A percentile compares a stretch with the other conserved stretches of the same genome.
Conservation (phyloP, 2,329 filamentous ascomycete species). For the Chaetomium strumarium region DNA sequence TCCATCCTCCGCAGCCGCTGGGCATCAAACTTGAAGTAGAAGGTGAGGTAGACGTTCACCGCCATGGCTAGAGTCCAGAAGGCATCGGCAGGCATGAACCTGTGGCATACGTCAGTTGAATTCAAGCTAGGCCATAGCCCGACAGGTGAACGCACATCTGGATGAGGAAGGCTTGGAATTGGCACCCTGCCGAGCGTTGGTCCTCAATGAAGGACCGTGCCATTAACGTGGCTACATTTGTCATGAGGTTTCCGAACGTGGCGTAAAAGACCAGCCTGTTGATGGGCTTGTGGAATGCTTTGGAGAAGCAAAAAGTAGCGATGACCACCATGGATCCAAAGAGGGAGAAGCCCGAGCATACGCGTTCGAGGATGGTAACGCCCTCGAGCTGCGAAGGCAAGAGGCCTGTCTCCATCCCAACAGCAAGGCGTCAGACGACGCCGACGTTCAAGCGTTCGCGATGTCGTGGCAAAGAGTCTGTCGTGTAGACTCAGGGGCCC, state of each 20-base stretch:
- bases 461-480: not conserved
- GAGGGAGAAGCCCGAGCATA: slow-evolving; percentile 65
- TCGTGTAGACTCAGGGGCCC: not conserved
- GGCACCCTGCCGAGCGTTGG: slow-evolving; percentile 50
- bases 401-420: slow-evolving; percentile 13
- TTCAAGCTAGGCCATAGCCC: not conserved
- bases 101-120: slow-evolving; percentile 31
- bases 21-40: slow-evolving; percentile 67
- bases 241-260: slow-evolving; percentile 72
- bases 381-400: slow-evolving; percentile 28
- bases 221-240: slow-evolving; percentile 71
- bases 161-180: slow-evolving; percentile 72
- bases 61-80: slow-evolving; percentile 79
- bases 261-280: slow-evolving; percentile 81
- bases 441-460: not conserved
- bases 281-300: slow-evolving; percentile 76
- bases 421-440: slow-evolving; percentile 6
- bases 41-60: slow-evolving; percentile 75
- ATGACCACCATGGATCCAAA: slow-evolving; percentile 67
- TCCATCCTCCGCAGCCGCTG: slow-evolving; percentile 60
- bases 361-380: slow-evolving; percentile 59
- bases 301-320: slow-evolving; percentile 60
- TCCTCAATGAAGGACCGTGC: slow-evolving; percentile 53
- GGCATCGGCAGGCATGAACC: slow-evolving; percentile 73
- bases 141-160: slow-evolving; percentile 56